Percentiles rank a stretch among this genome's conserved stretches.
Conservation (phyloP, 2,329 filamentous ascomycete species). For the Magnaporthiopsis incrustans region DNA sequence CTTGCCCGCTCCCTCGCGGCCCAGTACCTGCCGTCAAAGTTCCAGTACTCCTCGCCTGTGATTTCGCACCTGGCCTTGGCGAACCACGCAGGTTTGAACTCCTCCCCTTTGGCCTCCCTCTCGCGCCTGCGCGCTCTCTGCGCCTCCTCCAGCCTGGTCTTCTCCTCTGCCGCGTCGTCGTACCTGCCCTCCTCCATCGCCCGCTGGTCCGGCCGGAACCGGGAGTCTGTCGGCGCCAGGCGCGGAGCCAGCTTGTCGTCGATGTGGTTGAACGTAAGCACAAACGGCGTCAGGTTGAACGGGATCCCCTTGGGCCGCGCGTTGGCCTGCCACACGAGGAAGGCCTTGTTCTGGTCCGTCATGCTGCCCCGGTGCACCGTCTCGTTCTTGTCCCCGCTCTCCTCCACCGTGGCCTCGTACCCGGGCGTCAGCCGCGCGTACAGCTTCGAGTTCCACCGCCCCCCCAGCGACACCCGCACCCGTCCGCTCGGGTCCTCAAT, state of each 20-base stretch:
- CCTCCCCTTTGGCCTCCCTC: conserved; percentile 70
- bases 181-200: conserved; percentile 99
- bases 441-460: conserved; percentile 94
- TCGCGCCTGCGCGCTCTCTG: conserved; percentile 69
- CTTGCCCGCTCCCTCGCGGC: conserved; percentile 59
- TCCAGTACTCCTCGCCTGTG: conserved; percentile 87
- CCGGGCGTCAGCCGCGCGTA: conserved; percentile 90
- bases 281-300: conserved; percentile 96
- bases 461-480: conserved; percentile 82
- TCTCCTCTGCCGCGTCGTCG: conserved; percentile 85
- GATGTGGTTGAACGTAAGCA: conserved; percentile 86
- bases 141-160: conserved; percentile 87
- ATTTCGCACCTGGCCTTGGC: conserved; percentile 60
- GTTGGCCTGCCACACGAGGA: conserved; percentile 90
- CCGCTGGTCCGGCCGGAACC: conserved; percentile 87
- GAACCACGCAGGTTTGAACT: conserved; percentile 85
- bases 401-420: conserved; percentile 67
- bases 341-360: conserved; percentile 64
- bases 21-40: conserved; percentile 88
- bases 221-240: conserved; percentile 86
- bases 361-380: conserved; percentile 41
- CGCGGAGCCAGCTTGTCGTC: conserved; percentile 70
- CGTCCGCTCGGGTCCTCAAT: conserved; percentile 72
- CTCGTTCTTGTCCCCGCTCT: conserved; percentile 27
- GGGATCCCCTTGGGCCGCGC: conserved; percentile 74